phyloP scores from a whole-genome alignment of 73 alveolate species.

The Tetrahymena elliotti region DNA sequence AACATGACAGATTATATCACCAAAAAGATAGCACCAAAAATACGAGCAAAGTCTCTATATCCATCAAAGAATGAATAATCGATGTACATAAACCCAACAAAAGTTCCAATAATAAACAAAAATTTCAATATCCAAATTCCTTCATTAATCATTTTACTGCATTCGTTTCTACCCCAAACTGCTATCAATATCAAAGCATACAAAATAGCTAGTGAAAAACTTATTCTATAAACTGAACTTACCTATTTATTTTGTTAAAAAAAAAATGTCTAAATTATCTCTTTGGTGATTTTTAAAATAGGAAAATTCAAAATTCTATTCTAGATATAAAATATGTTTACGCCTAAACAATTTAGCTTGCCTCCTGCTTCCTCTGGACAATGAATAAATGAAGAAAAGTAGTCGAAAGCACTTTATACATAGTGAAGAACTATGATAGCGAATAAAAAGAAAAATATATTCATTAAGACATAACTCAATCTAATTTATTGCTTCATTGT shows the following conservation, averaged over 20 bases:
- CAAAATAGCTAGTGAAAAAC: slow-evolving; percentile 14
- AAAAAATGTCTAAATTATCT: not conserved
- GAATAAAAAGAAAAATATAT: slow-evolving; percentile 1
- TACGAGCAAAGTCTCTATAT: slow-evolving; percentile 26
- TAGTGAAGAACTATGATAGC: slow-evolving; percentile 3
- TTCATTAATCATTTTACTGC: slow-evolving; percentile 13
- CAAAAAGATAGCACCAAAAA: slow-evolving; percentile 19
- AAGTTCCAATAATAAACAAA: not conserved
- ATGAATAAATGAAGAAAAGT: not conserved
- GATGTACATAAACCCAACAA: slow-evolving; percentile 11
- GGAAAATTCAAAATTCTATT: not conserved
- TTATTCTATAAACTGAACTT: slow-evolving; percentile 13
- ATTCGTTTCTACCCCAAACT: slow-evolving; percentile 16
- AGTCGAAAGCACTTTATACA: not conserved
- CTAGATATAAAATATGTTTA: not conserved
- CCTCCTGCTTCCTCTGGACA: slow-evolving; percentile 1
- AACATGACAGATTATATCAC: slow-evolving; percentile 22
- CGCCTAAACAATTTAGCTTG: not conserved
- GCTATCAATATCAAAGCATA: slow-evolving; percentile 1
- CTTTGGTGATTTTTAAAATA: too few species aligned
- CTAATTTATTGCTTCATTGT: not conserved
- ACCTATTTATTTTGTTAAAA: not conserved
- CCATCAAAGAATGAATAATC: slow-evolving; percentile 9
- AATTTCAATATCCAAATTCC: slow-evolving; percentile 28
- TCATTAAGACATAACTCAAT: slow-evolving; percentile 10